A percentile compares a stretch with the other conserved stretches of the same genome.
Conservation (phyloP, 768 basidiomycete species). For the Hortiboletus campestris region DNA sequence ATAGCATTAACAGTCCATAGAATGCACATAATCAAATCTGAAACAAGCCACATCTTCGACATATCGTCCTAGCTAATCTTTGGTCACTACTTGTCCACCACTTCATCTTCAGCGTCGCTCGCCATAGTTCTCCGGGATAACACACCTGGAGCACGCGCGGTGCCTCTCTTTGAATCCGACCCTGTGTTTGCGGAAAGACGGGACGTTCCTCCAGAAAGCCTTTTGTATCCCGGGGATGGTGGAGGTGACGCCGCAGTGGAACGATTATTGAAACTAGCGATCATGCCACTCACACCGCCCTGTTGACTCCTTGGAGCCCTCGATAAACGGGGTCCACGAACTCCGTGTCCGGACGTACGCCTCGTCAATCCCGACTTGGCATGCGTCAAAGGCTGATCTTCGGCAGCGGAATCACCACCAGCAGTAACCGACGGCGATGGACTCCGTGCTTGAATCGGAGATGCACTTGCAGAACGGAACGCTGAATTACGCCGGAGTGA, state of each 20-base stretch:
- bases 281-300: slow-evolving; percentile 51
- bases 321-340: slow-evolving; percentile 50
- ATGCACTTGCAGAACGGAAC: slow-evolving; percentile 35
- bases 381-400: slow-evolving; percentile 36
- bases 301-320: slow-evolving; percentile 46
- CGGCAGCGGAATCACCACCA: slow-evolving; percentile 28
- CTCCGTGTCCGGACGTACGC: slow-evolving; percentile 42
- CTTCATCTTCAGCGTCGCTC: slow-evolving; percentile 78
- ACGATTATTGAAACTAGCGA: slow-evolving; percentile 56
- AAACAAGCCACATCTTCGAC: not conserved
- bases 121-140: slow-evolving; percentile 78
- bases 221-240: slow-evolving; percentile 42
- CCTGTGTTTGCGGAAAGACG: slow-evolving; percentile 12
- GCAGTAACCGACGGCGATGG: slow-evolving; percentile 39
- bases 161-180: slow-evolving; percentile 34
- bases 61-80: not conserved
- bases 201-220: slow-evolving; percentile 41
- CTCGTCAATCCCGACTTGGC: slow-evolving; percentile 41
- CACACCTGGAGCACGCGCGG: slow-evolving; percentile 46
- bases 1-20: not conserved
- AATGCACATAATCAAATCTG: not conserved
- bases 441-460: slow-evolving; percentile 38
- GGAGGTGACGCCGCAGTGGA: slow-evolving; percentile 37
- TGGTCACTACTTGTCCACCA: slow-evolving; percentile 39
- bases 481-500: slow-evolving; percentile 36